Conservation (phyloP, 306 rosid genomes). For the Malus asiatica region DNA sequence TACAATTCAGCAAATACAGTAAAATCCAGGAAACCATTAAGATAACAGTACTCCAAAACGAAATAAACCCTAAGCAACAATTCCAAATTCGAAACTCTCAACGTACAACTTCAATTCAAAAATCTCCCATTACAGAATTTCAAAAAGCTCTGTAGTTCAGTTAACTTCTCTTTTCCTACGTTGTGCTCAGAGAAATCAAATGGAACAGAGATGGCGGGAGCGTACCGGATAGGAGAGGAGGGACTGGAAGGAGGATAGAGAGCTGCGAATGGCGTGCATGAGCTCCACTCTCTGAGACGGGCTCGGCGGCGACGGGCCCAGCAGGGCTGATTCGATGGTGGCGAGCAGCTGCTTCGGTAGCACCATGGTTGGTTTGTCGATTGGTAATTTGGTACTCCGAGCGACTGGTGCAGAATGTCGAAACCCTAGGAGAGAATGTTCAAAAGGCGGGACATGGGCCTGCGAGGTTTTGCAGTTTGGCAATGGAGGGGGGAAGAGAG, state of each 20-base stretch:
- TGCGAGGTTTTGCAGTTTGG: background rate
- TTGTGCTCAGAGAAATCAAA: background rate
- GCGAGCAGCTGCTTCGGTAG: slow-evolving; percentile 72
- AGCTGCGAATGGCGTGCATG: slow-evolving; percentile 70
- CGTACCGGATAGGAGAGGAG: slow-evolving; percentile 68
- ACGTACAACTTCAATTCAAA: background rate
- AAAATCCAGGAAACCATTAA: background rate
- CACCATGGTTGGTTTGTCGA: slow-evolving; percentile 31
- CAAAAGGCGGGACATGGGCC: slow-evolving; percentile 35
- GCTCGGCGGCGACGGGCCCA: slow-evolving; percentile 63
- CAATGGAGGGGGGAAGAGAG: background rate
- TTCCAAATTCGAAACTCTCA: too few species aligned
- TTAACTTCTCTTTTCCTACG: background rate
- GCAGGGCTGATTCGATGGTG: slow-evolving; percentile 61
- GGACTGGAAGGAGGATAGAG: slow-evolving; percentile 49
- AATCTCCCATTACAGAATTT: background rate
- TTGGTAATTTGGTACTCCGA: background rate
- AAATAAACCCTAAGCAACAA: background rate
- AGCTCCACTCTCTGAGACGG: slow-evolving; percentile 70
- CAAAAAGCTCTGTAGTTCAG: background rate
- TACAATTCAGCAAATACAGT: background rate
- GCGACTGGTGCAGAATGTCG: slow-evolving; percentile 1
- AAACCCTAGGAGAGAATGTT: slow-evolving; percentile 21
- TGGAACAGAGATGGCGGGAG: background rate
- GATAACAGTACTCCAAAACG: background rate